Evolutionary conservation across 768 basidiomycete species (phyloP).

Genomic region (Rhizopogon roseolus): DNA sequence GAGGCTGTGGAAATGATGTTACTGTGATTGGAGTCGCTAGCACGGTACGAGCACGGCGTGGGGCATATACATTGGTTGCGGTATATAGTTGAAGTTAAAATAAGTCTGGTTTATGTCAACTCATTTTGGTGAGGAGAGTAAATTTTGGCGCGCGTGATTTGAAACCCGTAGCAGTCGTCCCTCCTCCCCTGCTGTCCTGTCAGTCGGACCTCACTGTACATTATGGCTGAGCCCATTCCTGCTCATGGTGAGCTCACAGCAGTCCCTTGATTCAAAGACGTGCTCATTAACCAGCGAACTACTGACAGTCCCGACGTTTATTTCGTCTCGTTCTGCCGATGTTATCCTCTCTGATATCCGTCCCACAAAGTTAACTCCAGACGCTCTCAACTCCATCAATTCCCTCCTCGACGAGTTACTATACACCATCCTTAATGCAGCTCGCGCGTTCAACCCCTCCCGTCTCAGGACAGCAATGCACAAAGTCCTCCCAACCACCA

Average conservation of each 20-base stretch:
- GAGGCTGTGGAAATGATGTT: conserved; percentile 18
- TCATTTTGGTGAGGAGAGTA: not conserved
- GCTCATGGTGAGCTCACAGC: conserved; percentile 33
- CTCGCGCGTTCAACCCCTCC: conserved; percentile 69
- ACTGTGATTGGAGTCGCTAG: conserved; percentile 1
- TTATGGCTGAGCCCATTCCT: conserved; percentile 42
- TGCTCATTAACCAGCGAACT: conserved; percentile 4
- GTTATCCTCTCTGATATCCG: conserved; percentile 90
- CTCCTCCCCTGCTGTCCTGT: conserved; percentile 7
- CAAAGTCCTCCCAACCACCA: conserved; percentile 67
- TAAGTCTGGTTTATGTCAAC: not conserved
- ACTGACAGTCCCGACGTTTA: conserved; percentile 59
- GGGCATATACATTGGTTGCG: too few species aligned
- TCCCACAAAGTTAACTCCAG: conserved; percentile 77
- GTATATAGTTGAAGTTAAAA: not conserved
- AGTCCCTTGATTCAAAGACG: conserved; percentile 1
- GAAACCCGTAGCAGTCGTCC: conserved; percentile 1
- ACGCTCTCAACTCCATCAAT: conserved; percentile 78
- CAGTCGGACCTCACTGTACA: conserved; percentile 15
- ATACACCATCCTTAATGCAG: conserved; percentile 59
- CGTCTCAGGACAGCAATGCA: conserved; percentile 69
- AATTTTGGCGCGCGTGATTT: conserved; percentile 4
- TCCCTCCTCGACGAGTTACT: conserved; percentile 82
- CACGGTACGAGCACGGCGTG: not conserved
- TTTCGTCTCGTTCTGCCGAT: conserved; percentile 82